These are phyloP conservation scores for Fusarium sp. DNA, from an alignment of 2,329 filamentous ascomycete genomes.

Conservation along the genomic window DNA sequence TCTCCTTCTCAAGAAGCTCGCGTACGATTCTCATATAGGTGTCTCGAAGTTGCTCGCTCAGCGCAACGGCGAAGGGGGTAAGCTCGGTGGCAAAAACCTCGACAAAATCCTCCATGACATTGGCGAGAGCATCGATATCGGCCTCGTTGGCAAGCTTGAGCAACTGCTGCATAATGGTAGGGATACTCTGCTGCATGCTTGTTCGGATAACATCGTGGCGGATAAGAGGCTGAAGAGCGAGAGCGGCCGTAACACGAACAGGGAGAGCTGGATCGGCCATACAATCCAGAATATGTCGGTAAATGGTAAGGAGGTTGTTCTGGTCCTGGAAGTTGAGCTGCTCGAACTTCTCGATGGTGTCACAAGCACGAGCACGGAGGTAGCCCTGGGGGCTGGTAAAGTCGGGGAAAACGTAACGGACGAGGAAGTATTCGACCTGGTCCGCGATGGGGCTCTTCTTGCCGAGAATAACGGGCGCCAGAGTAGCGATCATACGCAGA, in stretches of 20 bases:
- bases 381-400: constrained; percentile 94
- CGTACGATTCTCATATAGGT: constrained; percentile 95
- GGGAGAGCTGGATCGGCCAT: constrained; percentile 96
- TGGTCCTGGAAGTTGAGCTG: constrained; percentile 96
- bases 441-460: constrained; percentile 99
- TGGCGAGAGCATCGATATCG: constrained; percentile 95
- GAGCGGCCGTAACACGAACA: constrained; percentile 92
- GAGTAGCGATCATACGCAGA: constrained; percentile 94
- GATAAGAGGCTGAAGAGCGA: constrained; percentile 95
- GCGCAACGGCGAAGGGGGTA: constrained; percentile 94
- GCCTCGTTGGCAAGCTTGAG: constrained; percentile 98
- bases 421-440: constrained; percentile 98
- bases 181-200: constrained; percentile 98
- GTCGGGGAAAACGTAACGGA: constrained; percentile 97
- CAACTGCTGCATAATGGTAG: constrained; percentile 99
- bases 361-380: constrained; percentile 93
- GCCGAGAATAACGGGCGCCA: constrained; percentile 92
- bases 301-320: constrained; percentile 95
- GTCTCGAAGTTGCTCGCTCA: constrained; percentile 95
- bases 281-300: constrained; percentile 95
- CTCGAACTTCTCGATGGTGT: constrained; percentile 98
- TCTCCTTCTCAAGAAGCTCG: constrained; percentile 90
- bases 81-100: constrained; percentile 98
- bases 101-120: constrained; percentile 99
- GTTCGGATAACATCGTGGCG: constrained; percentile 93